These are phyloP conservation scores for Pholiota microspora DNA, from an alignment of 768 basidiomycete genomes.

Conservation along the genomic window DNA sequence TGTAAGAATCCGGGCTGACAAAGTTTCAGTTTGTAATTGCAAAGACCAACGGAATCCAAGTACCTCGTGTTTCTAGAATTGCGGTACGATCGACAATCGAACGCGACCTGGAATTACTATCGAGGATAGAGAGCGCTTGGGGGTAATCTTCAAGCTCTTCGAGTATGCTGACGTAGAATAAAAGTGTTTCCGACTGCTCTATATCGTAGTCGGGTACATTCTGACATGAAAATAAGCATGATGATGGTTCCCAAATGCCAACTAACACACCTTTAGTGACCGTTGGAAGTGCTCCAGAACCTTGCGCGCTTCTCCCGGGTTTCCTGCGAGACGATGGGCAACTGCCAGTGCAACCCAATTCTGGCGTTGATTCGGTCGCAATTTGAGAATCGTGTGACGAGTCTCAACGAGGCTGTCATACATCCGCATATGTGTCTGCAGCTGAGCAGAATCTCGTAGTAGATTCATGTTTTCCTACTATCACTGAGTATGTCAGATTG, in stretches of 20 bases:
- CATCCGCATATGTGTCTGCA: conserved; percentile 84
- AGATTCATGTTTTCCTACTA: conserved; percentile 91
- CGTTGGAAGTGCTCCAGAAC: conserved; percentile 71
- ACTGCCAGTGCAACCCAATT: conserved; percentile 91
- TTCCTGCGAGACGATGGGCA: conserved; percentile 82
- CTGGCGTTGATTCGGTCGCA: conserved; percentile 80
- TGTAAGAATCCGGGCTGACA: conserved; percentile 72
- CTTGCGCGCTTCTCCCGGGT: conserved; percentile 64
- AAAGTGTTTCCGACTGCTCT: conserved; percentile 79
- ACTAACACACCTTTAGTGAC: conserved; percentile 61
- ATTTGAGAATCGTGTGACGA: conserved; percentile 72
- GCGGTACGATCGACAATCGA: conserved; percentile 69
- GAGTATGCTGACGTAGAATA: conserved; percentile 73
- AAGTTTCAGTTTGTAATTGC: conserved; percentile 6
- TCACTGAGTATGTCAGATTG: not conserved
- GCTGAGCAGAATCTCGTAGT: conserved; percentile 82
- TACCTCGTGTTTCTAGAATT: conserved; percentile 69
- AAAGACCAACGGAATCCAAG: conserved; percentile 7
- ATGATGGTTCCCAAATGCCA: not conserved
- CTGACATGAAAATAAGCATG: conserved; percentile 31
- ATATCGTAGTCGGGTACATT: conserved; percentile 76
- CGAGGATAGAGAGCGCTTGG: conserved; percentile 62
- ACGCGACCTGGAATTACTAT: conserved; percentile 59
- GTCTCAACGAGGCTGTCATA: conserved; percentile 80
- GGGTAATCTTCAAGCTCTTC: conserved; percentile 68